phyloP scores from a whole-genome alignment of 164 flowering plant species.

The Cinnamomum micranthum region DNA sequence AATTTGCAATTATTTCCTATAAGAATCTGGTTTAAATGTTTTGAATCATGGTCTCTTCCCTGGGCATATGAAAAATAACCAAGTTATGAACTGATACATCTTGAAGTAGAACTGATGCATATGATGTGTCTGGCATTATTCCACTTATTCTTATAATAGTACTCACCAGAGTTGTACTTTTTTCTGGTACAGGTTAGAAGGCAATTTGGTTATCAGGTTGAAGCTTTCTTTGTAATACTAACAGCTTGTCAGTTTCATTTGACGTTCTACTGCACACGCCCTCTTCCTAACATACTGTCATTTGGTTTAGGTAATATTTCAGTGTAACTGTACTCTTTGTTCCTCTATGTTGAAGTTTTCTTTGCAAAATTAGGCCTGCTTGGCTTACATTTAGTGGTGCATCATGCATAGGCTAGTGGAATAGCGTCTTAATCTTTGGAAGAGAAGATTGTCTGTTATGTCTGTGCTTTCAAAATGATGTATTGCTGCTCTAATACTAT shows the following conservation, averaged over 20 bases:
- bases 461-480: background rate
- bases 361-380: background rate
- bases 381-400: background rate
- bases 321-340: background rate
- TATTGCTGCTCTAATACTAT: background rate
- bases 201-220: constrained; percentile 85
- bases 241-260: constrained; percentile 82
- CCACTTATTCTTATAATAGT: too few species aligned
- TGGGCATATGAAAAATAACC: too few species aligned
- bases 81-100: too few species aligned
- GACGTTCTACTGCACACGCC: constrained; percentile 87
- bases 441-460: background rate
- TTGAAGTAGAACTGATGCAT: too few species aligned
- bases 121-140: too few species aligned
- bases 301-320: constrained; percentile 61
- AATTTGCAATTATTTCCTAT: too few species aligned
- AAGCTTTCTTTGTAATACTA: constrained; percentile 77
- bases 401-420: too few species aligned
- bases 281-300: constrained; percentile 91
- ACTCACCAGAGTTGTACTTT: background rate
- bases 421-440: too few species aligned
- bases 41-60: too few species aligned
- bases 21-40: too few species aligned
- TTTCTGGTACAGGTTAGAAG: constrained; percentile 54
- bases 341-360: constrained; percentile 5